Evolutionary conservation across 345 rosid species (phyloP), one percentile per base, ranked within the genome.

Genomic region (Eucalyptus marginata): DNA sequence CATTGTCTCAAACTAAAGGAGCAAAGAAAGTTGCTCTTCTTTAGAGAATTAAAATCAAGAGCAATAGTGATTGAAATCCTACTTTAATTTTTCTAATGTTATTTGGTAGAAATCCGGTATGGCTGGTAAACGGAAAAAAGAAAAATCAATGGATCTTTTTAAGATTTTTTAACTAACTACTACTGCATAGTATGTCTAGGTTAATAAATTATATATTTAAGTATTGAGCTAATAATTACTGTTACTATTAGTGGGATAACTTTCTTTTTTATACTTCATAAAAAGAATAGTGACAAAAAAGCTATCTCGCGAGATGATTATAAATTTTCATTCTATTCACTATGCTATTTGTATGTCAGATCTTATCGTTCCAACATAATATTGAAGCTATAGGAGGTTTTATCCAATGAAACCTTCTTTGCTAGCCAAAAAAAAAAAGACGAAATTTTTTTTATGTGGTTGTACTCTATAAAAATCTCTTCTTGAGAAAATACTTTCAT

Each of bases 321-420:
- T 52, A 52, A 52, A 64, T 0, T 64, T 64, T 64, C 76, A 64
- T 64, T n/a, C 18, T 29, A n/a, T 14, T 64, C 20, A n/a, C 36
- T 64, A 0, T n/a, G 10, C 8, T 64, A 64, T 64, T 7, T n/a
- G 36, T 7, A 2, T n/a, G 33, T n/a, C 0, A 15, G 3, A 64
- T 64, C 0, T 64, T 64, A 64, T 64, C 5, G 5, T 62, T 62
- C 20, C 76, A 64, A 64, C 18, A 7, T 64, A n/a, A 64, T 31
- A 64, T 64, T 64, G 76, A 64, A 64, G 76, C 17, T 62, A 27
- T 62, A 27, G 8, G 31, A 27, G 12, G 31, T 2, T n/a, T 59
- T 27, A 13, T 62, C 7, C 8, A 24, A 62, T 0, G 1, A 1
- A 27, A 62, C 15, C 68, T 62, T 13, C 31, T 13, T 0, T 62